Evolutionary conservation across 2,329 filamentous ascomycete genomes (phyloP), one percentile per base, ranked within the genome.

Genomic region (Diplocarpon rosae): DNA sequence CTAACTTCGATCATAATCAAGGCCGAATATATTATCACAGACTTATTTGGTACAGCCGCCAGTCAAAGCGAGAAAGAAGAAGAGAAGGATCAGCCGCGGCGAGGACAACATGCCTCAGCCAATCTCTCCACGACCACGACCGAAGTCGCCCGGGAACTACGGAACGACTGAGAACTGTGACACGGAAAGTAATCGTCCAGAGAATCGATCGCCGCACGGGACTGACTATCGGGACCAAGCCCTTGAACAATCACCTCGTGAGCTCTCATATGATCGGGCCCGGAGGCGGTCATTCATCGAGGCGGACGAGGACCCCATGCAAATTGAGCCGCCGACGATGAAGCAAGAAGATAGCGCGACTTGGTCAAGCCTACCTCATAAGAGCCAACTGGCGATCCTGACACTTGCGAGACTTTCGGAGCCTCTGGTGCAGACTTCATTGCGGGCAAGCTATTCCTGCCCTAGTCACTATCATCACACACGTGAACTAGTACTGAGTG

Each of bases 401-500:
- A 87, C 83, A 0, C 67, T 93, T 34, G 82, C 87, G 7, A 78
- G 88, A 29, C 68, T 95, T 16, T 87, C 84, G 11, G 88, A 94
- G 61, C 88, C 87, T 3, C 67, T 94, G 30, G 83, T 85, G 0
- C 84, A 92, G 59, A 88, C 84, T 1, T 85, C 80, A 11, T 41
- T 61, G 30, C 39, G 57, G 15, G 56, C 58, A 24, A 42, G 51
- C 27, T 46, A 31, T 11, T 11, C 1, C 31, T 12, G 12, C 27
- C 9, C 30, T 14, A 3, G 3, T 32, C 11, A 32, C 7, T 24
- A 24, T 24, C 3, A 7, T 24, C 20, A 27, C 13, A 5, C 15
- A 5, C 7, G 24, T 32, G n/a, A 27, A 20, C 38, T 1, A 11
- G 32, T 43, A 33, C 48, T 56, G 20, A 82, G 77, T 68, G 6